These are phyloP conservation scores for Phialophora macrospora DNA, from an alignment of 2,329 filamentous ascomycete species.

Conservation along the genomic window DNA sequence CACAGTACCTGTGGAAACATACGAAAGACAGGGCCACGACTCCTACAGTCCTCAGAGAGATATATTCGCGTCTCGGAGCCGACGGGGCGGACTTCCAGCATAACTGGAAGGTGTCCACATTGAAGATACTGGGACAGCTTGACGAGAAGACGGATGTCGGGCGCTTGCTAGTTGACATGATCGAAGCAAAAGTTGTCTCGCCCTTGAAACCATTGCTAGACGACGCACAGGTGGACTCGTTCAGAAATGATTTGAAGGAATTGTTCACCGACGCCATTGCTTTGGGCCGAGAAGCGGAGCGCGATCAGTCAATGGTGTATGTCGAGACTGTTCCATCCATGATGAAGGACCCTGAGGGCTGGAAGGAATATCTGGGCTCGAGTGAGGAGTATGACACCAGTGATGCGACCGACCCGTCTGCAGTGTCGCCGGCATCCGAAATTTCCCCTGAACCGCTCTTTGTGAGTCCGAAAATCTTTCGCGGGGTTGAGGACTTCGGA, in stretches of 20 bases:
- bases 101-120: constrained; percentile 18
- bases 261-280: constrained; percentile 4
- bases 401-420: neutral
- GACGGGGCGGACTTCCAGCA: constrained; percentile 17
- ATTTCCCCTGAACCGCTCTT: neutral
- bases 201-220: neutral
- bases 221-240: neutral
- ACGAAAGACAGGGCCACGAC: neutral
- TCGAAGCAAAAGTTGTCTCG: neutral
- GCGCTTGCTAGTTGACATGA: neutral
- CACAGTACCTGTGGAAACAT: neutral
- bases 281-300: constrained; percentile 16
- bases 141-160: constrained; percentile 2
- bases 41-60: constrained; percentile 1
- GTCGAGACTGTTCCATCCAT: neutral
- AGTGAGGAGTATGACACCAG: neutral
- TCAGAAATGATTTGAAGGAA: constrained; percentile 2
- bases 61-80: constrained; percentile 9
- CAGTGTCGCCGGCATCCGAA: neutral
- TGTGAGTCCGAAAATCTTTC: neutral
- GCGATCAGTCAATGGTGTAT: constrained; percentile 12
- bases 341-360: neutral
- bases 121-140: constrained; percentile 13
- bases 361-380: neutral
- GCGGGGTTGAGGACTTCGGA: neutral